Conservation (phyloP, 257 asterid genomes). For the Fraxinus quadrangulata region DNA sequence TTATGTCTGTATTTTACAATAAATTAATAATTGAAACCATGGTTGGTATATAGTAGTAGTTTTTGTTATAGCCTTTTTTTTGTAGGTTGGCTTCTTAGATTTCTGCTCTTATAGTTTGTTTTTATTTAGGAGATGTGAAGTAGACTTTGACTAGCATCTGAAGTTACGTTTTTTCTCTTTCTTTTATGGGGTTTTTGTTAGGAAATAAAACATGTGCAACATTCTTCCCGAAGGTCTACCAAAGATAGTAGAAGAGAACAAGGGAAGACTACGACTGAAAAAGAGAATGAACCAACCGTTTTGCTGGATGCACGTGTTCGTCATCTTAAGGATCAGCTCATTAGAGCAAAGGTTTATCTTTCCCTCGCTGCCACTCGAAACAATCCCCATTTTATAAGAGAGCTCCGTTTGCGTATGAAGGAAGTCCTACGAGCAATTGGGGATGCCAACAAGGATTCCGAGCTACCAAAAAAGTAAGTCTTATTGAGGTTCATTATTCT, state of each 20-base stretch:
- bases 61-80: not conserved
- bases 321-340: slow-evolving; percentile 58
- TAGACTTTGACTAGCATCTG: not conserved
- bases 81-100: slow-evolving; percentile 6
- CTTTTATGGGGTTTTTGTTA: slow-evolving; percentile 23
- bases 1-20: not conserved
- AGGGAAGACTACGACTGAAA: slow-evolving; percentile 33
- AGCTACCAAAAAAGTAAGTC: slow-evolving; percentile 56
- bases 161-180: slow-evolving; percentile 6
- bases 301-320: slow-evolving; percentile 41
- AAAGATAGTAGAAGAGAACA: slow-evolving; percentile 31
- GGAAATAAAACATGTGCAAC: slow-evolving; percentile 28
- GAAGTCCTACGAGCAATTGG: slow-evolving; percentile 56
- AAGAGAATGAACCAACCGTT: slow-evolving; percentile 31
- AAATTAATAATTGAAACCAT: not conserved
- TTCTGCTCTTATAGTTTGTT: not conserved
- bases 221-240: slow-evolving; percentile 18
- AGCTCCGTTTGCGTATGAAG: slow-evolving; percentile 52
- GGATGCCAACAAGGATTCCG: slow-evolving; percentile 54
- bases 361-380: slow-evolving; percentile 48
- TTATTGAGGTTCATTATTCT: not conserved
- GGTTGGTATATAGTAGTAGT: not conserved
- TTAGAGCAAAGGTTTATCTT: slow-evolving; percentile 52
- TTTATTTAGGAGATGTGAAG: not conserved
- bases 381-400: slow-evolving; percentile 55